Evolutionary conservation across 1,284 basidiomycete genomes (phyloP), one percentile per base, ranked within the genome.

Genomic region (Sporisorium sorghi): DNA sequence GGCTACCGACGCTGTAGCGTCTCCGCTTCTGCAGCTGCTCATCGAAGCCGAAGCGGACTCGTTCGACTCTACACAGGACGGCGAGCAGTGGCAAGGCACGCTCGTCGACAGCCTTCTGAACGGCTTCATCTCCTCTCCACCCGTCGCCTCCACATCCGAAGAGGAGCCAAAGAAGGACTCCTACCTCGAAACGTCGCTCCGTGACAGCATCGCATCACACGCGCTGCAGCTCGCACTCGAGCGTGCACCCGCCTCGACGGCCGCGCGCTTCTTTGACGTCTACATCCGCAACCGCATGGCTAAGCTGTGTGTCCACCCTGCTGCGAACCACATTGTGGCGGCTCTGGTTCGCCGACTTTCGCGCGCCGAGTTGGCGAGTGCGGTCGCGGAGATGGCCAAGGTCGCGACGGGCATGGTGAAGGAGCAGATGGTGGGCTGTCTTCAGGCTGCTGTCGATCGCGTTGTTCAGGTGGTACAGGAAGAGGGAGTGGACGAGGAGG

Each of bases 141-240:
- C 54, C 17, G 1, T 40, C n/a, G n/a, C n/a, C 1, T 2, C 40
- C 10, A 37, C 24, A 15, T 56, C 35, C 21, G 49, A n/a, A 14
- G 37, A 58, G 8, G 54, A 44, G 14, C 12, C 52, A n/a, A 50
- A 72, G 19, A 73, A 58, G 35, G 78, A 80, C 57, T 32, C 62
- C 11, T 72, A 79, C 54, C 66, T 83, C 51, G 83, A 84, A 44
- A 66, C 82, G 0, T 60, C 78, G 1, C 60, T 84, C 8, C 78
- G 82, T 17, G 82, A 84, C 64, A 58, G 70, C 19, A 73, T 82
- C 8, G 83, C 79, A 9, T 81, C 80, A 1, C 83, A 83, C 53
- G 73, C 78, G 3, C 57, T 84, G 17, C 66, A 84, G 46, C 64
- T 59, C 24, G 62, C 70, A 14, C 54, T 72, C 40, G 57, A 58